Evolutionary conservation across 495 filamentous ascomycete genomes (phyloP).

Genomic region (Aspergillus homomorphus): DNA sequence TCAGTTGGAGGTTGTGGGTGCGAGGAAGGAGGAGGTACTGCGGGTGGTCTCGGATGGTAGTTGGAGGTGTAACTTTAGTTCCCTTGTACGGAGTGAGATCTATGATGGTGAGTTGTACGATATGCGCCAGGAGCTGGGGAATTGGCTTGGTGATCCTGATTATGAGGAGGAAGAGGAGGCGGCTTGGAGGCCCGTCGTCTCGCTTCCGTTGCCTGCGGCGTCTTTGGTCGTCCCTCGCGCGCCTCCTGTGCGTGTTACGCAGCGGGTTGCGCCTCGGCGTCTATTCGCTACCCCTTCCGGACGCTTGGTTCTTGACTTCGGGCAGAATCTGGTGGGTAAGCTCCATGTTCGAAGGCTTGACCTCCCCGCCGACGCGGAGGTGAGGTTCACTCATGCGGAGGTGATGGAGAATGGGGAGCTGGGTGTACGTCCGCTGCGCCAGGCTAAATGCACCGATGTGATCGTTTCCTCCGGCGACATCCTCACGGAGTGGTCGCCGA

Average conservation of each 20-base stretch:
- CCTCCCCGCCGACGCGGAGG: conserved; percentile 26
- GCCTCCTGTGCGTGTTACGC: neutral
- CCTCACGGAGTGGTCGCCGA: conserved; percentile 27
- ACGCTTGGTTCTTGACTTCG: conserved; percentile 42
- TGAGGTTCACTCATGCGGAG: conserved; percentile 44
- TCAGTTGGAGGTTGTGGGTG: conserved; percentile 39
- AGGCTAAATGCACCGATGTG: conserved; percentile 37
- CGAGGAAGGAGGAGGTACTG: conserved; percentile 17
- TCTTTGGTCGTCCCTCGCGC: conserved; percentile 2
- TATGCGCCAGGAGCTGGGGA: conserved; percentile 19
- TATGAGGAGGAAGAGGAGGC: neutral
- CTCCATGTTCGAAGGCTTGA: conserved; percentile 29
- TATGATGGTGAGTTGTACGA: conserved; percentile 56
- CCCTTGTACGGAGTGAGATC: conserved; percentile 46
- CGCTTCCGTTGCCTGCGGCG: conserved; percentile 1
- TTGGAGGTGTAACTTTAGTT: conserved; percentile 40
- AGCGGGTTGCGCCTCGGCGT: neutral
- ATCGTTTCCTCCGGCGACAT: conserved; percentile 17
- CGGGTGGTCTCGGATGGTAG: conserved; percentile 36
- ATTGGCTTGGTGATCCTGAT: conserved; percentile 3
- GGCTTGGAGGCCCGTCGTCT: neutral
- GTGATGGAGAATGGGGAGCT: conserved; percentile 51
- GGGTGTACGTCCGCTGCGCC: conserved; percentile 42
- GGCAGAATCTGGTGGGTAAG: conserved; percentile 51
- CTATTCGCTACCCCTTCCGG: neutral